These are phyloP conservation scores for Macadamia tetraphylla DNA, from an alignment of 164 flowering plant genomes.

Conservation along the genomic window DNA sequence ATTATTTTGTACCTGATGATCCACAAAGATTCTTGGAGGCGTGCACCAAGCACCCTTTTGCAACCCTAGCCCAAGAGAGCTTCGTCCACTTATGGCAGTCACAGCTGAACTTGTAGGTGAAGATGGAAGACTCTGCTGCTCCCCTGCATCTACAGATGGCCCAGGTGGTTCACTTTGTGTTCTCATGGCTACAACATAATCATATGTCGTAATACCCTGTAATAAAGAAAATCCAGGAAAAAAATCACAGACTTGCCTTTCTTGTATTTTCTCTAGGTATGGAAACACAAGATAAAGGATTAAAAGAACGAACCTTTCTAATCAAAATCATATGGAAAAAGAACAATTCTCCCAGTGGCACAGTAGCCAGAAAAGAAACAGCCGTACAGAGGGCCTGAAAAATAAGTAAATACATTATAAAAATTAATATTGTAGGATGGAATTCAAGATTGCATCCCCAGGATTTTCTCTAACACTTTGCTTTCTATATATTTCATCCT, in stretches of 20 bases:
- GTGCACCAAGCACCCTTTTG: slow-evolving; percentile 97
- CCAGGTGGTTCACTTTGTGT: slow-evolving; percentile 90
- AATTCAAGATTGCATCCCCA: no score
- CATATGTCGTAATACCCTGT: slow-evolving; percentile 93
- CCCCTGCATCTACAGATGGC: slow-evolving; percentile 77
- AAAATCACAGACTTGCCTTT: neutral
- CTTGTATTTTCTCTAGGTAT: neutral
- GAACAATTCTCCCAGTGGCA: slow-evolving; percentile 79
- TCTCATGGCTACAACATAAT: slow-evolving; percentile 95
- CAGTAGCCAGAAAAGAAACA: slow-evolving; percentile 64
- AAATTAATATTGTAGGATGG: no score
- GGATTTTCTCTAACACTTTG: no score
- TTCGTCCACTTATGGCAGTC: slow-evolving; percentile 84
- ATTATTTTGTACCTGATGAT: slow-evolving; percentile 57
- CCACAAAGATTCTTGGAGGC: slow-evolving; percentile 93
- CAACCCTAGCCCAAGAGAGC: slow-evolving; percentile 72
- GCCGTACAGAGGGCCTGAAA: slow-evolving; percentile 71
- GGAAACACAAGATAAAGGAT: slow-evolving; percentile 1
- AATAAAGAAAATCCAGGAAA: neutral
- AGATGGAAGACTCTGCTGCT: slow-evolving; percentile 73
- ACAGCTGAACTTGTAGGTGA: slow-evolving; percentile 85
- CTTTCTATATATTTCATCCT: no score
- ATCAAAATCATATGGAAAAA: slow-evolving; percentile 82
- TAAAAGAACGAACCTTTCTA: slow-evolving; percentile 47
- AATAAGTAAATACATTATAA: slow-evolving; percentile 1